Conservation (phyloP, 1,284 basidiomycete genomes). For the Athelia psychrophila region DNA sequence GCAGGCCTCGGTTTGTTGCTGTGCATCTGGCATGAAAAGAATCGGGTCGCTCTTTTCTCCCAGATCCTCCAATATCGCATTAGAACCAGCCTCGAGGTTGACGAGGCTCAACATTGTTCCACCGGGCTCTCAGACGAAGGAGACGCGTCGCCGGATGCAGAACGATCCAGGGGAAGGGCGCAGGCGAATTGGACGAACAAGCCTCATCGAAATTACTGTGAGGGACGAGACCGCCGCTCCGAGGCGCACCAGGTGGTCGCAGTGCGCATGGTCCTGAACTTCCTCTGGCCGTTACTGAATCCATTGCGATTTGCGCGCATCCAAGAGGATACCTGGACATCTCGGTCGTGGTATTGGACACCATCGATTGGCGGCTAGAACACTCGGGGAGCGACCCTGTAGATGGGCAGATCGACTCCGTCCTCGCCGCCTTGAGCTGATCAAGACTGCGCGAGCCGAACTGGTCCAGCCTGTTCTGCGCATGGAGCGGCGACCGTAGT, state of each 20-base stretch:
- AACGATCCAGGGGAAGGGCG: conserved; percentile 68
- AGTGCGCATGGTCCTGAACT: conserved; percentile 76
- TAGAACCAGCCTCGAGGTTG: conserved; percentile 62
- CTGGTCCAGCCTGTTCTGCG: conserved; percentile 29
- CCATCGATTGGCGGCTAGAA: conserved; percentile 42
- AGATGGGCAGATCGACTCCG: too few relatives aligned
- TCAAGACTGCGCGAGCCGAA: conserved; percentile 4
- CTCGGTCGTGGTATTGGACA: conserved; percentile 51
- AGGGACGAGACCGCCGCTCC: conserved; percentile 49
- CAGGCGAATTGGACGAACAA: conserved; percentile 26
- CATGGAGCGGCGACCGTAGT: conserved; percentile 52
- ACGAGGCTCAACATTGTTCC: conserved; percentile 40
- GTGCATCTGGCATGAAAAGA: conserved; percentile 68
- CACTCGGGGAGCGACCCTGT: conserved; percentile 27
- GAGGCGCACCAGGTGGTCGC: conserved; percentile 73
- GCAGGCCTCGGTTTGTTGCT: conserved; percentile 40
- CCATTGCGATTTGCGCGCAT: conserved; percentile 31
- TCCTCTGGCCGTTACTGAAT: conserved; percentile 49
- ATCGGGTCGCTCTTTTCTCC: conserved; percentile 55
- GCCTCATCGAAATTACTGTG: conserved; percentile 23
- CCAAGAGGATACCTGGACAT: conserved; percentile 55
- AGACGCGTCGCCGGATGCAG: conserved; percentile 44
- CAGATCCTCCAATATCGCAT: conserved; percentile 62
- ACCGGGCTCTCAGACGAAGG: conserved; percentile 12
- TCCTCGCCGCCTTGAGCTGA: background rate